Evolutionary conservation across 2,329 filamentous ascomycete genomes (phyloP).

Genomic region (Macrophomina pseudophaseolina): DNA sequence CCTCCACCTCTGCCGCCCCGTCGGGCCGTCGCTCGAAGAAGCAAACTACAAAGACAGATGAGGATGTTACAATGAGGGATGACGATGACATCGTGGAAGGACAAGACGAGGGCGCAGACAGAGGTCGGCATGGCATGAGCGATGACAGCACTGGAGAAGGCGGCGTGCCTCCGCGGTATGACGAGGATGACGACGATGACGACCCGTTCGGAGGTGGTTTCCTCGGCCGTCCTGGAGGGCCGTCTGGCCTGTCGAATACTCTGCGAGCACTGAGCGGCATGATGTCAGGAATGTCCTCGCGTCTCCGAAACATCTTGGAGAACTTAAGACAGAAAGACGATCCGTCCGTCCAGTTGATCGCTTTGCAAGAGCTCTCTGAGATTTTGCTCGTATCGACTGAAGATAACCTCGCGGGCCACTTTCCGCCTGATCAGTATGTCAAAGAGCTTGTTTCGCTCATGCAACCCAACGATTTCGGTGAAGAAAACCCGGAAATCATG

Average conservation of each 20-base stretch:
- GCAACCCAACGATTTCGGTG: slow-evolving; percentile 84
- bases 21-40: slow-evolving; percentile 41
- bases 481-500: slow-evolving; percentile 97
- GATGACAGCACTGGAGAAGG: slow-evolving; percentile 69
- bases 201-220: slow-evolving; percentile 65
- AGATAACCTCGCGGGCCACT: slow-evolving; percentile 93
- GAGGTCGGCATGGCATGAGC: slow-evolving; percentile 45
- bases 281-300: slow-evolving; percentile 82
- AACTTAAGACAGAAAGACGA: slow-evolving; percentile 81
- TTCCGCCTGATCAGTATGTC: slow-evolving; percentile 91
- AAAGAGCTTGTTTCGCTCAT: slow-evolving; percentile 92
- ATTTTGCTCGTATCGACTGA: slow-evolving; percentile 93
- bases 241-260: slow-evolving; percentile 74
- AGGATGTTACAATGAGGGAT: slow-evolving; percentile 75
- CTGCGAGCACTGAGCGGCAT: slow-evolving; percentile 88
- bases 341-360: slow-evolving; percentile 85
- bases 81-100: slow-evolving; percentile 63
- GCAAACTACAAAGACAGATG: slow-evolving; percentile 53
- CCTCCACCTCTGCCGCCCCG: slow-evolving; percentile 33
- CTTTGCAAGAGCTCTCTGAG: slow-evolving; percentile 90
- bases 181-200: slow-evolving; percentile 61
- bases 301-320: slow-evolving; percentile 68
- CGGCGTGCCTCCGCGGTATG: slow-evolving; percentile 57
- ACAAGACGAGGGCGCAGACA: slow-evolving; percentile 40
- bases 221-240: slow-evolving; percentile 70